A percentile compares a stretch with the other conserved stretches of the same genome.
Conservation (phyloP, 1,284 basidiomycete genomes). For the Vanrija sp. region DNA sequence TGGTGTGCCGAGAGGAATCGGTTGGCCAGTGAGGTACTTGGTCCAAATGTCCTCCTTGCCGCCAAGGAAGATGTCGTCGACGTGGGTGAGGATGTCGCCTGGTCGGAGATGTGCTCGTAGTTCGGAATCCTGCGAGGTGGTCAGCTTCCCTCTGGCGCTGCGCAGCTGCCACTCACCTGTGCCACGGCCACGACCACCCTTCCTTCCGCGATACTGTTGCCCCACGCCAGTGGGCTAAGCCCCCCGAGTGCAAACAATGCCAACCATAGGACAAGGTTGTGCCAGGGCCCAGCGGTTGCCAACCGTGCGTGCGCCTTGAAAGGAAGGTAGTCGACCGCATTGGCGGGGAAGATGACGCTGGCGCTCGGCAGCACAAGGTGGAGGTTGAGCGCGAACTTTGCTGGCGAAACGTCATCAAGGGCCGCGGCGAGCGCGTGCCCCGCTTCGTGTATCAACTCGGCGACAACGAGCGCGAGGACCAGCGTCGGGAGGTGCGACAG, state of each 20-base stretch:
- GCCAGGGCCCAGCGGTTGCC: constrained; percentile 40
- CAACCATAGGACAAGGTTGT: constrained; percentile 39
- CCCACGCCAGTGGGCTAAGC: constrained; percentile 27
- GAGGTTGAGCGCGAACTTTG: constrained; percentile 29
- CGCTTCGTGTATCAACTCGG: constrained; percentile 44
- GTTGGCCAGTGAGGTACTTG: constrained; percentile 23
- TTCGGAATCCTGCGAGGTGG: neutral
- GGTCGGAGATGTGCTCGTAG: constrained; percentile 17
- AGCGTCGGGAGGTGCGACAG: constrained; percentile 41
- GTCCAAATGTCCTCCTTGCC: constrained; percentile 26
- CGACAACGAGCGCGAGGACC: constrained; percentile 34
- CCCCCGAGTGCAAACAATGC: constrained; percentile 3
- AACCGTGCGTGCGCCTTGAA: constrained; percentile 36
- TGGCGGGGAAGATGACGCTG: constrained; percentile 34
- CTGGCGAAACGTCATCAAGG: constrained; percentile 36
- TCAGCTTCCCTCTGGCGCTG: neutral
- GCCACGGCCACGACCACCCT: constrained; percentile 28
- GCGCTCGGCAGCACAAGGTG: constrained; percentile 37
- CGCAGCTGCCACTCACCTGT: constrained; percentile 21
- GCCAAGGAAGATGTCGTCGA: constrained; percentile 35
- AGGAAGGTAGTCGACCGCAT: constrained; percentile 26
- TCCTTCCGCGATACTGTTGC: constrained; percentile 20
- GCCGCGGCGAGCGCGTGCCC: constrained; percentile 44
- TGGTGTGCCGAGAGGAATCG: neutral
- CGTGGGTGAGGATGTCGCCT: constrained; percentile 37